A percentile compares a stretch with the other conserved stretches of the same genome.
Evolutionary conservation across 495 filamentous ascomycete species (phyloP).

Genomic region (Talaromyces stipitatus): DNA sequence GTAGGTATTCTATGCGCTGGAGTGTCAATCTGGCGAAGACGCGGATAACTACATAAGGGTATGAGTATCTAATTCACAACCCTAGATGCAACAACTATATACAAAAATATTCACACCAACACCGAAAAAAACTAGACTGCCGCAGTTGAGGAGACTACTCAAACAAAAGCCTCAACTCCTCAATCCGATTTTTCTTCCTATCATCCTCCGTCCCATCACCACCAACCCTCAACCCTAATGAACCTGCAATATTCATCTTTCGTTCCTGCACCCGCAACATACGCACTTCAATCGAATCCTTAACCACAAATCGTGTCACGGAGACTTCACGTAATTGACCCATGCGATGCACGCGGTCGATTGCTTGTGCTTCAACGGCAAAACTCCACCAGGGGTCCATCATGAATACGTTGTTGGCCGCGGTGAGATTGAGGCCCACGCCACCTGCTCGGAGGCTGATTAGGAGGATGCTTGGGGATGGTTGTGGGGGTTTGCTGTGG

Average conservation of each 20-base stretch:
- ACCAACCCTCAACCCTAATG: conserved; percentile 68
- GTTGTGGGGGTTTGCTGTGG: background rate
- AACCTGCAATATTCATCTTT: conserved; percentile 82
- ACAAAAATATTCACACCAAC: background rate
- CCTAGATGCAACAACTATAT: too few species aligned
- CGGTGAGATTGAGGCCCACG: conserved; percentile 87
- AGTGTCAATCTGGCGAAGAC: too few species aligned
- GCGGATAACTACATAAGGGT: too few species aligned
- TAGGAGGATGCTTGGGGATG: conserved; percentile 51
- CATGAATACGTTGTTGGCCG: conserved; percentile 84
- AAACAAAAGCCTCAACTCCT: conserved; percentile 89
- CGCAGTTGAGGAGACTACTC: conserved; percentile 38
- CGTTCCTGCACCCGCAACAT: conserved; percentile 92
- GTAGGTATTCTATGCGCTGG: too few species aligned
- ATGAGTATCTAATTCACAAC: too few species aligned
- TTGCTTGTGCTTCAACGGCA: conserved; percentile 93
- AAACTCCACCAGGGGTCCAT: conserved; percentile 99
- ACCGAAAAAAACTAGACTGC: background rate
- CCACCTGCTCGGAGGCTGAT: conserved; percentile 86
- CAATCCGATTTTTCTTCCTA: conserved; percentile 80
- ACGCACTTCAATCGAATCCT: conserved; percentile 85
- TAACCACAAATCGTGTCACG: conserved; percentile 80
- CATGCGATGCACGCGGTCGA: conserved; percentile 98
- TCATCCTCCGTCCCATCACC: conserved; percentile 74
- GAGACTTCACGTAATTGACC: conserved; percentile 82